A percentile compares a stretch with the other conserved stretches of the same genome.
Conservation (phyloP, 225 moss, liverwort and hornwort genomes). For the Pleurozium schreberi region DNA sequence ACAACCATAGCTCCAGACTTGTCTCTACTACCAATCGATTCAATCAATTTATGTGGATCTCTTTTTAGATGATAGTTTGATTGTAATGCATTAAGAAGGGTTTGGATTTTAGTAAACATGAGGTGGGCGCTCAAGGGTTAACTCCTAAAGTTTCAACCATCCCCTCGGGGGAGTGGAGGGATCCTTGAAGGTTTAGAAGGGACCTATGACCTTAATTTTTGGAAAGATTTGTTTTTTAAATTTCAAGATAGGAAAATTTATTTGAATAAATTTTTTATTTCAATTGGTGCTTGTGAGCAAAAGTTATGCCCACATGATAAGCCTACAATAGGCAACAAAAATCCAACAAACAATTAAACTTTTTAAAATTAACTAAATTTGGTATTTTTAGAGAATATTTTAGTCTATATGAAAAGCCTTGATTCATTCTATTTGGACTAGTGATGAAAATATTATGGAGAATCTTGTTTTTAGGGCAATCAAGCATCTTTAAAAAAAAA, state of each 20-base stretch:
- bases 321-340: neutral
- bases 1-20: no score
- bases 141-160: no score
- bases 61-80: no score
- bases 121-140: no score
- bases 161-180: no score
- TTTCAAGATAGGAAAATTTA: neutral
- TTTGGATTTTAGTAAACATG: no score
- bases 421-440: neutral
- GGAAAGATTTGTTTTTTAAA: neutral
- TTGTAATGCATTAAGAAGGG: no score
- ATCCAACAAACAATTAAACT: neutral
- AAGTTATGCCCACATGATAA: neutral
- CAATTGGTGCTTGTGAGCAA: rapidly evolving
- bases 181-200: neutral
- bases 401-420: neutral
- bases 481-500: neutral
- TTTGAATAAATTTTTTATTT: neutral
- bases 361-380: no score
- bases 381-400: neutral
- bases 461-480: neutral
- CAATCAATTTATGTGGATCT: no score
- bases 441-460: neutral
- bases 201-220: neutral
- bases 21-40: no score